Base-by-base conservation (phyloP, 2,329 filamentous ascomycete species). In the Mariannaea elegans region DNA sequence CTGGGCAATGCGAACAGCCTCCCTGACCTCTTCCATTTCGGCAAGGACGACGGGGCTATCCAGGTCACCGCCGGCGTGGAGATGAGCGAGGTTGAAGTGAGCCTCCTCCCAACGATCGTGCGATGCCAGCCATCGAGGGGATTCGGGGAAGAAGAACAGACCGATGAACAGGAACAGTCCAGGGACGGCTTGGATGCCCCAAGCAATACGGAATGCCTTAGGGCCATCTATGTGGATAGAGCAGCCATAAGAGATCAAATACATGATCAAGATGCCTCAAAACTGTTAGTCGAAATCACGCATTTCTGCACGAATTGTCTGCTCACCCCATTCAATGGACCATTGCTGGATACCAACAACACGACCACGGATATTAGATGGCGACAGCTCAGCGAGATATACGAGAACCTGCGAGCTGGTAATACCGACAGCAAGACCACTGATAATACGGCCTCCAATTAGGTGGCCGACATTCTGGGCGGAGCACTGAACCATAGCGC, bases 291-390 rank as follows among this genome's bases (percentile, higher is more conserved):
- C 4, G 18, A 1, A 2, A 0, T 3, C 12, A 7, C 19, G 36
- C 12, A 3, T 13, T 0, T 5, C 1, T 3, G 27, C 6, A 8
- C n/a, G 1, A 1, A 16, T 32, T 38, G 14, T 1, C 10, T 9
- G 21, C 63, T 41, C 47, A 67, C 75, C 75, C 74, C 75, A 90
- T 64, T 90, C 90, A 61, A 93, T 92, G 23, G 89, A 88, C 80
- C 89, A 90, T 73, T 93, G 90, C 73, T 93, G 90, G 41, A 86
- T 84, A 51, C 89, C 87, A 14, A 93, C 88, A 31, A 93, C 81
- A 41, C 87, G 83, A 14, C 89, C 89, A 62, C 89, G 83, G 62
- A 76, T 81, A 32, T 75, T 67, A 2, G 83, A 81, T 45, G 84
- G 84, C 16, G 88, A 85, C 27, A 91, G 80, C 71, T 91, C 89